These are phyloP conservation scores for Artemisia annua DNA, from an alignment of 129 eudicot species.

Conservation along the genomic window DNA sequence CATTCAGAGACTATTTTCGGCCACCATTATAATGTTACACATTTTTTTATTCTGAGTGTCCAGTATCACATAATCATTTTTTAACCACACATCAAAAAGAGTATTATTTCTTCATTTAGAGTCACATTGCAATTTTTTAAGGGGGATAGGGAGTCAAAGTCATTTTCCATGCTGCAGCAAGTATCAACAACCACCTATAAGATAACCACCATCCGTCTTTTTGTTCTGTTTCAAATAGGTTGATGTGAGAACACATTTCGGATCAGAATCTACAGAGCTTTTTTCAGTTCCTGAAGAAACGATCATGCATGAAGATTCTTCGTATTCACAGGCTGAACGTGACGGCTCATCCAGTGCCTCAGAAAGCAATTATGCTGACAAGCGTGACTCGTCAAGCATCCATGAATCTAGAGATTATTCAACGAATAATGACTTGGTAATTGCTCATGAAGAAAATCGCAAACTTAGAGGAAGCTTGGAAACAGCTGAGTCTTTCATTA, in stretches of 20 bases:
- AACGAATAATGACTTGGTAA: slow-evolving; percentile 48
- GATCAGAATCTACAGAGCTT: slow-evolving; percentile 52
- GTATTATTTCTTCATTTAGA: not conserved
- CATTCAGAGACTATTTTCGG: not conserved
- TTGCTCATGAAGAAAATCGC: slow-evolving; percentile 65
- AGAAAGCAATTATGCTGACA: slow-evolving; percentile 64
- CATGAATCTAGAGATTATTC: slow-evolving; percentile 59
- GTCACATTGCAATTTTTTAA: not conserved
- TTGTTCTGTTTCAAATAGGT: slow-evolving; percentile 38
- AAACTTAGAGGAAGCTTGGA: slow-evolving; percentile 67
- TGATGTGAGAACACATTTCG: slow-evolving; percentile 38
- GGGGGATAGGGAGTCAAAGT: too few species aligned
- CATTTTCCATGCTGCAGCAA: not conserved
- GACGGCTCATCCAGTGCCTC: slow-evolving; percentile 67
- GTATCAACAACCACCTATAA: not conserved
- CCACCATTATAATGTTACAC: not conserved
- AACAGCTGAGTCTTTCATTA: slow-evolving; percentile 69
- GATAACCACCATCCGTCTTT: not conserved
- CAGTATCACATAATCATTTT: not conserved
- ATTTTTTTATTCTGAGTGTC: not conserved
- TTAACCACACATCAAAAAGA: not conserved
- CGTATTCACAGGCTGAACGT: slow-evolving; percentile 53
- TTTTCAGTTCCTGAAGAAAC: slow-evolving; percentile 49
- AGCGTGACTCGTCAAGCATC: slow-evolving; percentile 54
- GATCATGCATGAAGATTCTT: slow-evolving; percentile 46